Evolutionary conservation across 2,329 filamentous ascomycete species (phyloP), one percentile per base, ranked within the genome.

Genomic region (Pseudophaeomoniella oleicola): DNA sequence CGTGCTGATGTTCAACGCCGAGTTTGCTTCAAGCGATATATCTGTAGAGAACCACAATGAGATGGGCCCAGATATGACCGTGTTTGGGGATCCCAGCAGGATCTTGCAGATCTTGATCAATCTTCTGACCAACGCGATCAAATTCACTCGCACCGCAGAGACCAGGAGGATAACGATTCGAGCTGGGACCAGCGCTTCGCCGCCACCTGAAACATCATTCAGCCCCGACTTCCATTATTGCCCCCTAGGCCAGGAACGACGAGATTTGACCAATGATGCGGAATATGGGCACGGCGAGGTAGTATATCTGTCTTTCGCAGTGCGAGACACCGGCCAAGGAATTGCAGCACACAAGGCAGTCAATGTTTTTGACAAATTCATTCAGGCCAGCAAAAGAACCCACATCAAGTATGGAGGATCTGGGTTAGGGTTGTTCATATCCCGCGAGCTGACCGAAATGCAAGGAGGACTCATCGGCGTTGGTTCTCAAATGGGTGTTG

Each of bases 391-490:
- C 15, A 78, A 80, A 2, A 72, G 74, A 35, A 86, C 81, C 0
- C 81, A 85, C 44, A 75, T 84, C 12, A 75, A 83, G 46, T 86
- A 88, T 44, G 83, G 82, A 15, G 83, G 83, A 0, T 82, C 77
- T 0, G 83, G 83, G 0, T 66, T 90, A 1, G 83, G 83, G 0
- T 63, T 88, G 0, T 88, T 86, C 54, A 87, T 88, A 44, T 82
- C 77, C 27, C 70, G 81, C 16, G 73, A 82, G 37, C 65, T 90
- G n/a, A 83, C 81, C 0, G 82, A 88, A 51, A 62, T 88, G 9
- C 81, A 87, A 52, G 81, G 81, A 14, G 83, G 83, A 3, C 76
- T 82, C 41, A 86, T 90, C 33, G 82, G 81, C 2, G 78, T 88
- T 0, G 63, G 66, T 12, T 70, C 66, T 3, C 64, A 69, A 44